A percentile compares a stretch with the other conserved stretches of the same genome.
Conservation (phyloP, 306 rosid genomes). For the Sphenostylis stenocarpa region DNA sequence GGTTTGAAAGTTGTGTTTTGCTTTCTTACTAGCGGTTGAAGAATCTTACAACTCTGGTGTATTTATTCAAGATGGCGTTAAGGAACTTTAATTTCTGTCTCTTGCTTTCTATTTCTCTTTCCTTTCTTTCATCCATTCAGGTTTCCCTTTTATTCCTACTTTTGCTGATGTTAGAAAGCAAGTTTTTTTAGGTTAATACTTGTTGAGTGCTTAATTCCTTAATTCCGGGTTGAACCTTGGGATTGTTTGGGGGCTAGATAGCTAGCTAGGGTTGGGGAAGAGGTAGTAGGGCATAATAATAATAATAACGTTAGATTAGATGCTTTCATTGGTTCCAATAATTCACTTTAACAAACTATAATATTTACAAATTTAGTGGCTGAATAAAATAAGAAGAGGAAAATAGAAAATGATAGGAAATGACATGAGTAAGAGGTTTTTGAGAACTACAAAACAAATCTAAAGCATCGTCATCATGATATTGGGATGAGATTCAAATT, state of each 20-base stretch:
- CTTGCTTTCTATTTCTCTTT: constrained; percentile 36
- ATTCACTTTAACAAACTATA: constrained; percentile 48
- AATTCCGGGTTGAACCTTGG: constrained; percentile 54
- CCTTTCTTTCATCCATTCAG: constrained; percentile 48
- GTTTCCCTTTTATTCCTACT: constrained; percentile 50
- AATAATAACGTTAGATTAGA: constrained; percentile 14
- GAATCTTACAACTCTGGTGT: constrained; percentile 49
- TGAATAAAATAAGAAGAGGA: constrained; percentile 28
- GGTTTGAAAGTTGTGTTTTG: constrained; percentile 46
- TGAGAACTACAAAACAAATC: constrained; percentile 4
- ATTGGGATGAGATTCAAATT: constrained; percentile 13
- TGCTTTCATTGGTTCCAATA: constrained; percentile 43
- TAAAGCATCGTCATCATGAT: neutral
- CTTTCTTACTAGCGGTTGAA: constrained; percentile 49
- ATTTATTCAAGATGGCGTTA: constrained; percentile 54
- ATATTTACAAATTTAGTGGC: constrained; percentile 42
- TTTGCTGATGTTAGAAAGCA: constrained; percentile 60
- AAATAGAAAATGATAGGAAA: constrained; percentile 19
- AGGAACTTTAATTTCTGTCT: constrained; percentile 48
- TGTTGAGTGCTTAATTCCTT: constrained; percentile 44
- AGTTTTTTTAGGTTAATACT: constrained; percentile 45
- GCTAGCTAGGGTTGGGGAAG: constrained; percentile 33
- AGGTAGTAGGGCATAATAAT: constrained; percentile 23
- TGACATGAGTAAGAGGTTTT: neutral
- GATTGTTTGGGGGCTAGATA: constrained; percentile 38